Conservation (phyloP, 2,329 filamentous ascomycete genomes). For the Trichoderma aggressivum region DNA sequence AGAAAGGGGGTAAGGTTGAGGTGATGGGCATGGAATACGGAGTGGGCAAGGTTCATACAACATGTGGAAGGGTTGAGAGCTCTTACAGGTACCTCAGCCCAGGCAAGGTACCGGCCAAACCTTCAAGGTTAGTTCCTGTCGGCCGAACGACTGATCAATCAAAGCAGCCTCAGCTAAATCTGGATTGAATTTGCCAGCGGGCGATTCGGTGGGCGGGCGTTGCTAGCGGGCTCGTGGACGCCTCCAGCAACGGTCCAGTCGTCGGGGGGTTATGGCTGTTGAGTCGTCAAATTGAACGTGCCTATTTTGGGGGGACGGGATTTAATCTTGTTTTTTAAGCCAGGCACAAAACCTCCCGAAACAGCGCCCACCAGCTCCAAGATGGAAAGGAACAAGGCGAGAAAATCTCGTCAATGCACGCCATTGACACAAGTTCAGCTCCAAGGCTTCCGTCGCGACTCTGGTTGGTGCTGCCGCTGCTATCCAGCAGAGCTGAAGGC, state of each 20-base stretch:
- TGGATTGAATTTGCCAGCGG: constrained; percentile 4
- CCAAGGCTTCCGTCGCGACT: not conserved
- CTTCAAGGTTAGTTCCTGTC: not conserved
- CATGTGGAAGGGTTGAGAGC: not conserved
- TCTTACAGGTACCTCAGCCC: not conserved
- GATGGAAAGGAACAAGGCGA: not conserved
- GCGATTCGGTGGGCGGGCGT: not conserved
- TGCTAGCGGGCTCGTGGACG: not conserved
- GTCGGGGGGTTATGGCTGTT: not conserved
- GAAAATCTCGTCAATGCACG: not conserved
- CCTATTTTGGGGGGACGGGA: not conserved
- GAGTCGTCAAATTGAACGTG: not conserved
- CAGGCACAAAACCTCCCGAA: constrained; percentile 2
- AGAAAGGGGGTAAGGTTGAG: not conserved
- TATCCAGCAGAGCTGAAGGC: constrained; percentile 5
- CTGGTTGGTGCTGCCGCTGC: not conserved
- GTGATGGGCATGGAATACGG: not conserved
- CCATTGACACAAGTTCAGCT: constrained; percentile 3
- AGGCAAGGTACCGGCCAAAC: not conserved
- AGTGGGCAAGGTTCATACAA: not conserved
- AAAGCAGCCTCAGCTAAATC: not conserved
- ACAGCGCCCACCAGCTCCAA: not conserved
- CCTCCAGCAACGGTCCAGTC: not conserved
- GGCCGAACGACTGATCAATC: not conserved
- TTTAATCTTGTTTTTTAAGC: constrained; percentile 11